Conservation (phyloP, 179 eudicot genomes). For the Gypsophila paniculata region DNA sequence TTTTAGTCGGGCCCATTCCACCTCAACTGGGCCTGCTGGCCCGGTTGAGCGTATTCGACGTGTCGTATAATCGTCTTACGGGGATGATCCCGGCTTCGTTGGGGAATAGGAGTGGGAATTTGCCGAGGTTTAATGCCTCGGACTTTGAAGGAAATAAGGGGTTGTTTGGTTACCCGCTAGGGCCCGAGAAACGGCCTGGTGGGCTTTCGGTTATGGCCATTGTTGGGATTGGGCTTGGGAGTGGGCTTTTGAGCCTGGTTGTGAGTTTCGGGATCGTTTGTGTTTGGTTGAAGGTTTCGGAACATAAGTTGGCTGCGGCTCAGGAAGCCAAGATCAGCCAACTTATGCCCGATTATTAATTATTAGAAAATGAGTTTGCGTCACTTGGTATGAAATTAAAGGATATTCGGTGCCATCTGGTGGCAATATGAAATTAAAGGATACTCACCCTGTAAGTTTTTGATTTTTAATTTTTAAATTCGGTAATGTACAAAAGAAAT, state of each 20-base stretch:
- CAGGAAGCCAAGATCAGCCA: constrained; percentile 67
- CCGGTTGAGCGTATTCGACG: constrained; percentile 56
- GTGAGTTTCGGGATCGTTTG: constrained; percentile 77
- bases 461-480: not conserved
- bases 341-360: constrained; percentile 71
- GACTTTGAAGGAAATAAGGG: constrained; percentile 68
- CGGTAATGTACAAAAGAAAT: not conserved
- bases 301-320: constrained; percentile 43
- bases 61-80: constrained; percentile 48
- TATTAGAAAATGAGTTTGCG: no score
- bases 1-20: constrained; percentile 53
- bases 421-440: no score
- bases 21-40: constrained; percentile 51
- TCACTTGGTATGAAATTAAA: no score
- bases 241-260: constrained; percentile 73
- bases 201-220: constrained; percentile 59
- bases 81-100: constrained; percentile 62
- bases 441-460: not conserved
- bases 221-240: constrained; percentile 83
- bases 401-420: not conserved
- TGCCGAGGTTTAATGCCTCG: constrained; percentile 59
- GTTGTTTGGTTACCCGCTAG: constrained; percentile 69
- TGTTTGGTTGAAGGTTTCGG: constrained; percentile 71
- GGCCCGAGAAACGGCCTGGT: constrained; percentile 31
- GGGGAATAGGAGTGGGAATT: constrained; percentile 52